Base-by-base conservation (phyloP, 352 stramenopile species). In the Pythium graminicola region DNA sequence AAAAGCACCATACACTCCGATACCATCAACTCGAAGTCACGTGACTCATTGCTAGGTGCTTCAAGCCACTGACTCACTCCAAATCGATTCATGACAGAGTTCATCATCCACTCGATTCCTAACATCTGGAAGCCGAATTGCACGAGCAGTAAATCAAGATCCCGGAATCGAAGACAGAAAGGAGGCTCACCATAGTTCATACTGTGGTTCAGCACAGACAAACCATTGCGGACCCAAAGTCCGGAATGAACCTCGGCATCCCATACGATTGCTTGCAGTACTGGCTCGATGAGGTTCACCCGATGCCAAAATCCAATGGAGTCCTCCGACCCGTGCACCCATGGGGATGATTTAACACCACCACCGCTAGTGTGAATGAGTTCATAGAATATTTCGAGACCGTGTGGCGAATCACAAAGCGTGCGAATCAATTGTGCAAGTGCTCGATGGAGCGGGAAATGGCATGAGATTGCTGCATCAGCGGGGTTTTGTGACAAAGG, bases 171-270 rank as follows among this genome's bases (percentile, higher is more conserved):
- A 46, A 82, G 69, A 54, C 83, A 94, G 53, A 90, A 94, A 16
- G 80, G 80, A n/a, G 83, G 83, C 42, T 94, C 83, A 9, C 81
- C 83, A 54, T 94, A 94, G 56, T 94, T 94, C 79, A 94, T 92
- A 43, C 81, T 94, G 56, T 94, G 83, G 50, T 90, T 94, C 24
- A 91, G 71, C 32, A 94, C 78, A 5, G 79, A 85, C 57, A 86
- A 79, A 1, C 83, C 83, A 53, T 94, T 94, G 27, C 83, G 81
- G 11, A 90, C 77, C 83, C 83, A 94, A 33, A 94, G 67, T 4
- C 81, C 78, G 0, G 73, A 85, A 50, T 93, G 83, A 1, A 93
- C 83, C 58, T 93, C 80, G 14, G 83, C 74, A 50, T 93, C 83
- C 83, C 83, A 93, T n/a, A 93, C 78, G 32, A 93, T 87, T 16